Evolutionary conservation across 2,329 filamentous ascomycete genomes (phyloP).

Genomic region (Hypoxylon sp.): DNA sequence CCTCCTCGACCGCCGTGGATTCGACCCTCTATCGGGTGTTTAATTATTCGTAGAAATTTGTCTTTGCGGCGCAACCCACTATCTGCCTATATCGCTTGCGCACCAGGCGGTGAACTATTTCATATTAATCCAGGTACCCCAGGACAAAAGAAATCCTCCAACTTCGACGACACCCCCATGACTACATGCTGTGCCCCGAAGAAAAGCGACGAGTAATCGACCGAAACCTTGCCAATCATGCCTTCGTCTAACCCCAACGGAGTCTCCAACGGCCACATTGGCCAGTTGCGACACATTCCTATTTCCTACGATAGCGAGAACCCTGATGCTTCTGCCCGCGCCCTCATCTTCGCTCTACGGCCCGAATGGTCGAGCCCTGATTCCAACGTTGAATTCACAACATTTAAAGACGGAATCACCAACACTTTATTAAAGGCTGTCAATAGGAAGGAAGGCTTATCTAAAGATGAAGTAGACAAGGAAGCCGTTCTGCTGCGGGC

Average conservation of each 20-base stretch:
- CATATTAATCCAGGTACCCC: conserved; percentile 20
- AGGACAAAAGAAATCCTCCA: conserved; percentile 15
- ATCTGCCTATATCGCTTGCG: conserved; percentile 25
- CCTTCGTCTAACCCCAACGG: conserved; percentile 45
- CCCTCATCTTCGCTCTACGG: conserved; percentile 82
- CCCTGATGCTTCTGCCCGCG: conserved; percentile 82
- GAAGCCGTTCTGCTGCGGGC: conserved; percentile 92
- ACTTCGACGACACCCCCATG: conserved; percentile 6
- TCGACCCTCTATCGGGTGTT: conserved; percentile 6
- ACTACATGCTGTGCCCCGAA: conserved; percentile 13
- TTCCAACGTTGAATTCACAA: conserved; percentile 84
- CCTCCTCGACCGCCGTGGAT: background rate
- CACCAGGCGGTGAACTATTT: conserved; percentile 38
- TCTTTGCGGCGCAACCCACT: conserved; percentile 31
- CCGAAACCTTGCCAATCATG: conserved; percentile 43
- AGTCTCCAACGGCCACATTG: conserved; percentile 57
- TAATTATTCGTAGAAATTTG: conserved; percentile 17
- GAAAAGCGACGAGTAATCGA: conserved; percentile 18
- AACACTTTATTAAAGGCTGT: conserved; percentile 90
- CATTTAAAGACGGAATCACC: conserved; percentile 98
- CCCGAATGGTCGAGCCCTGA: conserved; percentile 85
- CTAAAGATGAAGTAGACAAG: conserved; percentile 72
- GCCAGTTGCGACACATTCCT: conserved; percentile 75
- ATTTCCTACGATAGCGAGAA: conserved; percentile 84
- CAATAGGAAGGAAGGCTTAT: conserved; percentile 74